Conservation (phyloP, 2,329 filamentous ascomycete genomes). For the Pestalotiopsis sp. region DNA sequence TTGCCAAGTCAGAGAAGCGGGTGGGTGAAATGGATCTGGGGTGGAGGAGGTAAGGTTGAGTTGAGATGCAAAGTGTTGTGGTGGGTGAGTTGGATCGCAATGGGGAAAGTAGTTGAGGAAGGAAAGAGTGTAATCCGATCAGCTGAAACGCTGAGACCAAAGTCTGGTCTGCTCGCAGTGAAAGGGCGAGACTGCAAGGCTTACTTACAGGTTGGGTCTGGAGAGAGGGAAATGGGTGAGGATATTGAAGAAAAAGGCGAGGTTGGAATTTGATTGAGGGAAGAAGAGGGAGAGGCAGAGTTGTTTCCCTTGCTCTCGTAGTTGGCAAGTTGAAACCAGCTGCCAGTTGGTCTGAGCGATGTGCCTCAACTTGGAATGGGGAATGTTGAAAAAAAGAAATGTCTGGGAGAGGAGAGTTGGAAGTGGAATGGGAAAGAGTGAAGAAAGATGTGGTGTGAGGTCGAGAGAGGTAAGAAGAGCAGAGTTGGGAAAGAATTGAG, state of each 20-base stretch:
- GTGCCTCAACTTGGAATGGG: too few relatives aligned
- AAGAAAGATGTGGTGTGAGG: too few relatives aligned
- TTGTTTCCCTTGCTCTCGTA: background rate
- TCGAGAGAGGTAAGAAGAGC: background rate
- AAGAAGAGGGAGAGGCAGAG: background rate
- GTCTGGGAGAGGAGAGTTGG: too few relatives aligned
- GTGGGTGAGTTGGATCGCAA: background rate
- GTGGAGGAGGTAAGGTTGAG: too few relatives aligned
- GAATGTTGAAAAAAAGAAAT: too few relatives aligned
- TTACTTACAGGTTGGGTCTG: background rate
- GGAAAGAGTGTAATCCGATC: background rate
- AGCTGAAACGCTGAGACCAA: background rate
- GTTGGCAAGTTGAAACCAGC: too few relatives aligned
- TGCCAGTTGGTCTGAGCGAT: too few relatives aligned
- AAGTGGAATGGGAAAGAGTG: too few relatives aligned
- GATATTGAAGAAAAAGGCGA: background rate
- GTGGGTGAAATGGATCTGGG: too few relatives aligned
- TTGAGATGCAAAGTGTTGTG: background rate
- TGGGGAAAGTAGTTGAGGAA: background rate
- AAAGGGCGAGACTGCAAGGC: background rate
- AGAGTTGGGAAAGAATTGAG: background rate
- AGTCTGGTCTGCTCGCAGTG: background rate
- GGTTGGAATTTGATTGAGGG: background rate
- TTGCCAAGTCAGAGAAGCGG: background rate
- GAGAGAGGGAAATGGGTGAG: background rate